Evolutionary conservation across 2,329 filamentous ascomycete genomes (phyloP).

Genomic region (Paraconiothyrium sp.): DNA sequence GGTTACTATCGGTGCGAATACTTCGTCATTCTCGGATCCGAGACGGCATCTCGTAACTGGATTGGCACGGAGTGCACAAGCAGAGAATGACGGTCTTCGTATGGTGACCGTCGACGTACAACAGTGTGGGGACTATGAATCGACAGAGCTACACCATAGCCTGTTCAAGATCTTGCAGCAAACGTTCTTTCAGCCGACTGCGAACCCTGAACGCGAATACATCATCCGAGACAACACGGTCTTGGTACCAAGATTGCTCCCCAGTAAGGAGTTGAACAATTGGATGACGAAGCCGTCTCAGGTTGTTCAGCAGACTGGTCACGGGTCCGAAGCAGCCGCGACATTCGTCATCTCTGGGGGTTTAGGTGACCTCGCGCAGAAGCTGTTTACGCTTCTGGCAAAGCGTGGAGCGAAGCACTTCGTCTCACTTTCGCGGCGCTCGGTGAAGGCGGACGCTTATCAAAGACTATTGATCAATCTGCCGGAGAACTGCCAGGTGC

Average conservation of each 20-base stretch:
- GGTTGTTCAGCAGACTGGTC: not conserved
- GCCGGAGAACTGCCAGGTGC: not conserved
- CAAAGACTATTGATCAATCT: not conserved
- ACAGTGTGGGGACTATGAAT: not conserved
- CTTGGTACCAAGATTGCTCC: not conserved
- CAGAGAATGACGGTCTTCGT: constrained; percentile 6
- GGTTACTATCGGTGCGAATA: not conserved
- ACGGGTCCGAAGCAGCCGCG: not conserved
- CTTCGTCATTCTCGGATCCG: not conserved
- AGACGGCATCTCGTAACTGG: constrained; percentile 4
- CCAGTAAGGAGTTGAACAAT: not conserved
- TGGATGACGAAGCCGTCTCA: not conserved
- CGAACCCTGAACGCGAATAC: constrained; percentile 4
- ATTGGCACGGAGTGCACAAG: constrained; percentile 8
- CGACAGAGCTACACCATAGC: not conserved
- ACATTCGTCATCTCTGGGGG: constrained; percentile 9
- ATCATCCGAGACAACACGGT: constrained; percentile 5
- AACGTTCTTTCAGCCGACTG: not conserved
- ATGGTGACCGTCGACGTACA: constrained; percentile 7
- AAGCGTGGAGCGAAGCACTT: constrained; percentile 5
- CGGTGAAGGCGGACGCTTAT: not conserved
- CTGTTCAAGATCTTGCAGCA: not conserved
- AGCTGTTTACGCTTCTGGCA: not conserved
- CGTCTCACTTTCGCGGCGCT: not conserved
- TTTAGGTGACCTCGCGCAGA: constrained; percentile 4